phyloP scores from a whole-genome alignment of 2,329 filamentous ascomycete genomes.

The Aspergillus texensis region DNA sequence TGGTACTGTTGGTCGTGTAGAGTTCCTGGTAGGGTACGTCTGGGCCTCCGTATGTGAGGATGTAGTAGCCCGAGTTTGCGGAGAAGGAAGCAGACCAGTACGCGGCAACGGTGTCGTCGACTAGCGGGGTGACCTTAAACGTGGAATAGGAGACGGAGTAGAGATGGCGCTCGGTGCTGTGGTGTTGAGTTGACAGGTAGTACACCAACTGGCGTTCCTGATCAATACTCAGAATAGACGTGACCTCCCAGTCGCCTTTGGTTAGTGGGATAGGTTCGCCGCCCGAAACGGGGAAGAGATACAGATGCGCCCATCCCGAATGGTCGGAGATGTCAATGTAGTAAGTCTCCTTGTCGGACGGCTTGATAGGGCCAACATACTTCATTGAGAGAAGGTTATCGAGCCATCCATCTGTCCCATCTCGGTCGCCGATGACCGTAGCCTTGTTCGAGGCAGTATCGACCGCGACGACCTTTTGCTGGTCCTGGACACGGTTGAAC shows the following conservation, averaged over 20 bases:
- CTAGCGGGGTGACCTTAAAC: constrained; percentile 59
- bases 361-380: constrained; percentile 47
- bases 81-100: constrained; percentile 70
- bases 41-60: constrained; percentile 66
- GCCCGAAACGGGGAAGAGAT: constrained; percentile 62
- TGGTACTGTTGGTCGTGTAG: constrained; percentile 59
- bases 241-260: constrained; percentile 67
- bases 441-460: constrained; percentile 53
- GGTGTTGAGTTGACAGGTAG: constrained; percentile 65
- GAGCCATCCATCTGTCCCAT: constrained; percentile 64
- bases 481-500: constrained; percentile 70
- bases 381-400: constrained; percentile 52
- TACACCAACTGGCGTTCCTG: constrained; percentile 59
- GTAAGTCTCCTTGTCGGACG: constrained; percentile 45
- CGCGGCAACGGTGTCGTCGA: constrained; percentile 61
- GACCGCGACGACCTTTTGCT: constrained; percentile 64
- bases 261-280: constrained; percentile 62
- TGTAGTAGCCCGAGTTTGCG: constrained; percentile 63
- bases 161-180: constrained; percentile 68
- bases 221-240: constrained; percentile 62
- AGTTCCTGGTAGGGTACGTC: constrained; percentile 71
- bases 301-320: constrained; percentile 67
- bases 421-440: constrained; percentile 56
- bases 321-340: constrained; percentile 70
- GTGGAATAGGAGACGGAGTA: constrained; percentile 65